Base-by-base conservation (phyloP, 345 rosid species). In the Hypericum perforatum region DNA sequence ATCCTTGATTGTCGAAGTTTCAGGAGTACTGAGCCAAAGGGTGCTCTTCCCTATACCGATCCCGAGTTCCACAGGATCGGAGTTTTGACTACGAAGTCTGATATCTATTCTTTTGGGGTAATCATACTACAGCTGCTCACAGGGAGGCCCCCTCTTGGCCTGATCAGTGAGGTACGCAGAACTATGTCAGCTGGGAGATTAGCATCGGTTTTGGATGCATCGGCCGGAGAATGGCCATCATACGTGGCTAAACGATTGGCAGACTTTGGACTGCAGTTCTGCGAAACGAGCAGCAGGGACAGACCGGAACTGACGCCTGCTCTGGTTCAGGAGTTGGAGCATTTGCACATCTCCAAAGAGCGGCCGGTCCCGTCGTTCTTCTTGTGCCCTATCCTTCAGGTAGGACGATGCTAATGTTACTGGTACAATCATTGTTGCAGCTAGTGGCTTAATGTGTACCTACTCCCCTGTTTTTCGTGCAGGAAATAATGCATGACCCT, bases 401-500 rank as follows among this genome's bases (percentile, higher is more conserved):
- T 78, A 36, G 43, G 61, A 22, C 39, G 7, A 41, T 38, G 38
- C 54, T 38, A 51, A 39, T 5, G 14, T 2, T 6, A 44, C 11
- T 15, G 11, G 14, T 44, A n/a, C 3, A 6, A 9, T 44, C 7
- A 44, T 0, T 44, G 48, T 40, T 64, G 16, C 38, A 15, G 36
- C 11, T 12, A 37, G 8, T 37, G 36, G 15, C 62, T 59, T 37
- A 22, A 22, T 4, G 4, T 4, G 2, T 22, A 58, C 16, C 2
- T 2, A 11, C 49, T 47, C 5, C 15, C 39, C 47, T 54, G 38
- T 39, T 56, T 62, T 61, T 44, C 13, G 66, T 61, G 41, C 77
- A 82, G 88, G 90, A 82, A 73, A 81, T 82, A 68, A 86, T 80
- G 90, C 79, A 78, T 16, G 90, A 82, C 50, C 90, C 90, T 10